phyloP scores from a whole-genome alignment of 1,284 basidiomycete species.

The Ceratobasidium sp. region DNA sequence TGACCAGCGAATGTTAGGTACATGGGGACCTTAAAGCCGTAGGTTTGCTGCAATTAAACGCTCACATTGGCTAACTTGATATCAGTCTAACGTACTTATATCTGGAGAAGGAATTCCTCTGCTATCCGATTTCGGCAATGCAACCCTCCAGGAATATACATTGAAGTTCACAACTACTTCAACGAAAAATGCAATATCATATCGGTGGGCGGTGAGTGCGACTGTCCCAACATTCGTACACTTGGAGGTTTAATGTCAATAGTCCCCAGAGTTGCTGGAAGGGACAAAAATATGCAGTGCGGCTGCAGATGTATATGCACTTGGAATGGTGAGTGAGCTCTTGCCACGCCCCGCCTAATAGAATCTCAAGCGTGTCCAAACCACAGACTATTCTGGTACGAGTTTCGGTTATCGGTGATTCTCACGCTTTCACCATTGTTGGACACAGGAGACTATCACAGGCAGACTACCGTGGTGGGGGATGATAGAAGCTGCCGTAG shows the following conservation, averaged over 20 bases:
- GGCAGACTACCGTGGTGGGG: not conserved
- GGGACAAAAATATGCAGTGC: not conserved
- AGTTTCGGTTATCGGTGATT: not conserved
- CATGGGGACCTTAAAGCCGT: slow-evolving; percentile 34
- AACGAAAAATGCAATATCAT: not conserved
- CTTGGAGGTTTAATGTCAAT: not conserved
- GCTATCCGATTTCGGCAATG: not conserved
- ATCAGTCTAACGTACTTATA: not conserved
- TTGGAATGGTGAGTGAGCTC: slow-evolving; percentile 1
- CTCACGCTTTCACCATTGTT: not conserved
- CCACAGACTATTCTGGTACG: slow-evolving; percentile 3
- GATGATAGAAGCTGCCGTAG: too few relatives aligned
- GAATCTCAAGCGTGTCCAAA: not conserved
- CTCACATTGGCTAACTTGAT: not conserved
- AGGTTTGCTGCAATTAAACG: not conserved
- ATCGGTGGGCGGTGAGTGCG: slow-evolving; percentile 1
- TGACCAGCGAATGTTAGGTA: not conserved
- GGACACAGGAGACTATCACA: not conserved
- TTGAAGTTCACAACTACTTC: not conserved
- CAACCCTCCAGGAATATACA: not conserved
- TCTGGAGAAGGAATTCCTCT: not conserved
- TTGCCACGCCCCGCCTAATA: too few relatives aligned
- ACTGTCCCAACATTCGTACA: not conserved
- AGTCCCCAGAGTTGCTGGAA: slow-evolving; percentile 4
- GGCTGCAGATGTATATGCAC: not conserved